phyloP scores from a whole-genome alignment of 2,329 filamentous ascomycete genomes.

The Penicillium sp. region DNA sequence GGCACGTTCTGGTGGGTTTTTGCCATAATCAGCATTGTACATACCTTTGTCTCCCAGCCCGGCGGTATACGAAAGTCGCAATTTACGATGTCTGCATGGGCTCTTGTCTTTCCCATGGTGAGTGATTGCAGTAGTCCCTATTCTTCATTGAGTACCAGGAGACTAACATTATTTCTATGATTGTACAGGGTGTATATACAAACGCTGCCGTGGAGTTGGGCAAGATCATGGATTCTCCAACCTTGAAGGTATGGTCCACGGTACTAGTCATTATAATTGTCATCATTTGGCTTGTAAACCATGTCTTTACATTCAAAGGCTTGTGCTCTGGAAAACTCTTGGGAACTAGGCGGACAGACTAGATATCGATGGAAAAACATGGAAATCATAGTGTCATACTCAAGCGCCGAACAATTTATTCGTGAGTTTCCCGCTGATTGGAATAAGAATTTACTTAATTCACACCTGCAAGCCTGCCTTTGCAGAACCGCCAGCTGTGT shows the following conservation, averaged over 20 bases:
- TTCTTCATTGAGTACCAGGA: not conserved
- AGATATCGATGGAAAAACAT: not conserved
- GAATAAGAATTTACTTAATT: too few relatives aligned
- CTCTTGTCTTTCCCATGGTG: slow-evolving; percentile 45
- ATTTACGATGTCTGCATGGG: slow-evolving; percentile 40
- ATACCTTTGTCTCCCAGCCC: slow-evolving; percentile 28
- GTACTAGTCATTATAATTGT: slow-evolving; percentile 39
- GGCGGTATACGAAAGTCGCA: slow-evolving; percentile 22
- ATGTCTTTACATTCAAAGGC: slow-evolving; percentile 35
- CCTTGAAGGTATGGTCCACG: slow-evolving; percentile 44
- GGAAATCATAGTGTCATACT: not conserved
- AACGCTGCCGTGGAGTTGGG: slow-evolving; percentile 43
- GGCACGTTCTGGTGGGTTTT: slow-evolving; percentile 49
- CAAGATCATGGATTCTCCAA: slow-evolving; percentile 41
- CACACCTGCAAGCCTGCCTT: too few relatives aligned
- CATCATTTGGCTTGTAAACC: slow-evolving; percentile 35
- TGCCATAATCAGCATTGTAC: slow-evolving; percentile 38
- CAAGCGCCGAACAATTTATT: too few relatives aligned
- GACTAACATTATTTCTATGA: not conserved
- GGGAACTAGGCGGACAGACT: not conserved
- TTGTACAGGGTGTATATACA: slow-evolving; percentile 42
- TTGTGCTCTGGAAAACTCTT: not conserved
- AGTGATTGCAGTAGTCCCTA: slow-evolving; percentile 13
- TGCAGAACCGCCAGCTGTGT: too few relatives aligned
- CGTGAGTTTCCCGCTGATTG: too few relatives aligned